Conservation (phyloP, 176 grass and related monocot genomes). For the Microstegium vimineum region DNA sequence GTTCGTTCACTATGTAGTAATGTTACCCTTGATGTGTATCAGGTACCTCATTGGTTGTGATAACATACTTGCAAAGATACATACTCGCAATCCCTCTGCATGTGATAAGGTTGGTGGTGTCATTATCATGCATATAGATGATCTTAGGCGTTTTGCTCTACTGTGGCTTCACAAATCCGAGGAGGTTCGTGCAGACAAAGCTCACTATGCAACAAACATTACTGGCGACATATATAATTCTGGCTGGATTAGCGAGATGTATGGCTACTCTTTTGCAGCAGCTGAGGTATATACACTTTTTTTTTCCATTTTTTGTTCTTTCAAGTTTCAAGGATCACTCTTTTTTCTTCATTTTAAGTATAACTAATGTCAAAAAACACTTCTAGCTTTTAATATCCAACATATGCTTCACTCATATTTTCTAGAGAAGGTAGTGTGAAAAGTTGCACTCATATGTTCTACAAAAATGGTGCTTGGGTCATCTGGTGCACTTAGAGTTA, state of each 20-base stretch:
- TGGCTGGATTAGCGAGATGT: conserved; percentile 99
- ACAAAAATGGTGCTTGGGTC: background rate
- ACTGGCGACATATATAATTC: conserved; percentile 90
- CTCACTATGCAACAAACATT: conserved; percentile 92
- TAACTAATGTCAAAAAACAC: background rate
- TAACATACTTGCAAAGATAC: conserved; percentile 89
- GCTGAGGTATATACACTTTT: conserved; percentile 64
- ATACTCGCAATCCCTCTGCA: conserved; percentile 80
- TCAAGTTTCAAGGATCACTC: background rate
- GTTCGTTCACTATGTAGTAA: conserved; percentile 6
- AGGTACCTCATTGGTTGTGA: conserved; percentile 98
- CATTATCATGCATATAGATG: conserved; percentile 99
- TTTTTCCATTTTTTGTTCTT: conserved; percentile 17
- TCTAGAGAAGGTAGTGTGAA: background rate
- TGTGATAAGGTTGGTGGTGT: conserved; percentile 99
- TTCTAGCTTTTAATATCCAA: background rate
- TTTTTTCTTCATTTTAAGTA: background rate
- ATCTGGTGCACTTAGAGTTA: background rate
- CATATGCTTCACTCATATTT: background rate
- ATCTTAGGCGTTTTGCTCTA: conserved; percentile 76
- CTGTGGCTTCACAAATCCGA: conserved; percentile 95
- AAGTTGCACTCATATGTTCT: background rate
- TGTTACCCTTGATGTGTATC: conserved; percentile 25
- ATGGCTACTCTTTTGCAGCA: conserved; percentile 93
- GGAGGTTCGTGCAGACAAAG: conserved; percentile 91